These are phyloP conservation scores for Candida ascalaphidarum DNA, from an alignment of 805 yeast species.

Conservation along the genomic window DNA sequence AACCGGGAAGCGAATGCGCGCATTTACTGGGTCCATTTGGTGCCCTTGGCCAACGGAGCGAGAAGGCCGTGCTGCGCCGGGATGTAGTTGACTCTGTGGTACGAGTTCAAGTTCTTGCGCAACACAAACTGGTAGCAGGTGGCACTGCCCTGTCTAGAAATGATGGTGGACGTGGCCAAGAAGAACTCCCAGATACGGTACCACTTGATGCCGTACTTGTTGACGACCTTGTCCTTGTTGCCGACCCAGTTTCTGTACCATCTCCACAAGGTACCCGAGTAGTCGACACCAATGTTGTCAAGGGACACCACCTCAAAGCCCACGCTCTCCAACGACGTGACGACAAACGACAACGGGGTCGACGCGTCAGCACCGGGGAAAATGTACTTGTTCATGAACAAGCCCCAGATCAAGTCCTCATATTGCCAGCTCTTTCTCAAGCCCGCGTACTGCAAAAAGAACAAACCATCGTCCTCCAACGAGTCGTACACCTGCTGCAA, in stretches of 20 bases:
- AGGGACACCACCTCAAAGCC: slow-evolving; percentile 80
- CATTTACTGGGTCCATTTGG: slow-evolving; percentile 55
- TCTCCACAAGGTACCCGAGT: slow-evolving; percentile 84
- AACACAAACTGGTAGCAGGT: slow-evolving; percentile 85
- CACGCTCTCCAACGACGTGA: slow-evolving; percentile 65
- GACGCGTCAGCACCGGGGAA: slow-evolving; percentile 98
- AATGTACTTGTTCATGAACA: slow-evolving; percentile 91
- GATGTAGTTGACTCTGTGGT: slow-evolving; percentile 74
- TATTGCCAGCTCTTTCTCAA: slow-evolving; percentile 89
- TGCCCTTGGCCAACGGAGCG: slow-evolving; percentile 47
- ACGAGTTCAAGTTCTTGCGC: slow-evolving; percentile 82
- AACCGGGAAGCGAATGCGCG: too few species aligned
- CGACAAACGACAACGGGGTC: slow-evolving; percentile 82
- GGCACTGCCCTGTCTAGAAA: slow-evolving; percentile 90
- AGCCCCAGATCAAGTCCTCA: slow-evolving; percentile 90
- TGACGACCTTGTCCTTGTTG: slow-evolving; percentile 65
- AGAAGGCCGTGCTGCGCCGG: slow-evolving; percentile 71
- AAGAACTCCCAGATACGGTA: slow-evolving; percentile 90
- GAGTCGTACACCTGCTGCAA: slow-evolving; percentile 74
- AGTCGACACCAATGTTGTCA: slow-evolving; percentile 89
- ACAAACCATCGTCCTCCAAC: slow-evolving; percentile 87
- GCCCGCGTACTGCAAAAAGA: slow-evolving; percentile 85
- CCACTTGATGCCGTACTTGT: slow-evolving; percentile 85
- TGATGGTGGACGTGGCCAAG: slow-evolving; percentile 72
- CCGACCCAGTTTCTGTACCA: slow-evolving; percentile 94